These are phyloP conservation scores for Tuber indicum DNA, from an alignment of 495 filamentous ascomycete species.

Conservation along the genomic window DNA sequence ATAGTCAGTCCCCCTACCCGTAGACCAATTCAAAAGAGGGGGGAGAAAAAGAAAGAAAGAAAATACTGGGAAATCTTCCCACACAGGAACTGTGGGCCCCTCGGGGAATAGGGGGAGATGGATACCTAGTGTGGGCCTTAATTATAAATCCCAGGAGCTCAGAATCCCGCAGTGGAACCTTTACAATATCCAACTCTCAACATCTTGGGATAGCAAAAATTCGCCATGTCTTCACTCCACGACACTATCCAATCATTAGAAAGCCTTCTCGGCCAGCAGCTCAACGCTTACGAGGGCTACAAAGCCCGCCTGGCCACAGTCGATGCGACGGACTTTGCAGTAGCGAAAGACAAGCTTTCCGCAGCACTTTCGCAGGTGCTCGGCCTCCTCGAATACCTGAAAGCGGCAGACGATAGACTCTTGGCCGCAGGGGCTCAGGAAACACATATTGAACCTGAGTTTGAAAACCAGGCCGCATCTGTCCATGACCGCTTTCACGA, in stretches of 20 bases:
- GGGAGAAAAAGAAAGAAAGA: background rate
- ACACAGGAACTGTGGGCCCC: background rate
- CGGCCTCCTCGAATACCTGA: background rate
- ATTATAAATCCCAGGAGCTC: background rate
- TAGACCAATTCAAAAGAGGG: background rate
- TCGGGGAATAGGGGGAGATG: background rate
- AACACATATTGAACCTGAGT: background rate
- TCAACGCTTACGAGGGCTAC: background rate
- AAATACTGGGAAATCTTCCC: background rate
- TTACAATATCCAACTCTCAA: background rate
- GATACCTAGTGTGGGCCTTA: background rate
- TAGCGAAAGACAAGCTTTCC: background rate
- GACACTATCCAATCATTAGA: background rate
- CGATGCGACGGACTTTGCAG: background rate
- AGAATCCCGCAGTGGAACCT: background rate
- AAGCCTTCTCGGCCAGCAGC: background rate
- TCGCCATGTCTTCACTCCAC: background rate
- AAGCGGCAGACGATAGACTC: background rate
- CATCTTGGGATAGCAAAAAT: background rate
- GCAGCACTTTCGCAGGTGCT: background rate
- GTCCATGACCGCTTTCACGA: constrained; percentile 1
- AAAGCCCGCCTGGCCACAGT: background rate
- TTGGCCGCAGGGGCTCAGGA: background rate
- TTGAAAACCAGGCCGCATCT: background rate
- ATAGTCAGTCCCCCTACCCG: background rate